Evolutionary conservation across 768 basidiomycete species (phyloP), one percentile per base, ranked within the genome.

Genomic region (Termitomyces sp.): DNA sequence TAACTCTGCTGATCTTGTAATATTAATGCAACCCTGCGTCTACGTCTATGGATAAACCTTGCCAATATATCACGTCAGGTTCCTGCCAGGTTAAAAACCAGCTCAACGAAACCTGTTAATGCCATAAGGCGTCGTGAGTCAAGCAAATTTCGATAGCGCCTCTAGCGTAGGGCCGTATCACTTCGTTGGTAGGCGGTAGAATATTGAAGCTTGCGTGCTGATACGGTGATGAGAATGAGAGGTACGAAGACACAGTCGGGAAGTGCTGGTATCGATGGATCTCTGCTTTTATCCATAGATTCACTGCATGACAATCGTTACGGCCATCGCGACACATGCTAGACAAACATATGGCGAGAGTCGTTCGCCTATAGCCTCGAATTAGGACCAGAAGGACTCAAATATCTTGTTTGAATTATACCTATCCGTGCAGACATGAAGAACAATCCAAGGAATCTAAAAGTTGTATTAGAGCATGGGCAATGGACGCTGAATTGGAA

Each of bases 371-470:
- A 71, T 32, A 32, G 1, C 47, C 40, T 20, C 44, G 50, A 5
- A 38, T 47, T 44, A 55, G 59, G 51, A 43, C 55, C 36, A 14
- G 46, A n/a, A 14, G 50, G 47, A 13, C 40, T 38, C 32, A 7
- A 23, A n/a, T 23, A 32, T 20, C 8, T 36, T 9, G 18, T 23
- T 2, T 30, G 49, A 32, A 40, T 73, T 83, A 59, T 68, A 93
- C 95, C 97, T 79, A 99, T 94, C 53, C 97, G 82, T 12, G 97
- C 96, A 51, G 86, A 91, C 82, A 95, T 99, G 83, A 91, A 98
- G 72, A 98, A 89, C 10, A 98, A 71, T 6, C 96, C 96, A 28
- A 91, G 76, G 71, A 98, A 93, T 5, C 96, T 98, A 58, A 28
- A 38, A 40, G 40, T 16, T 18, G 26, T 44, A 12, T 28, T 59